phyloP scores from a whole-genome alignment of 257 asterid genomes.

The Sherardia arvensis region DNA sequence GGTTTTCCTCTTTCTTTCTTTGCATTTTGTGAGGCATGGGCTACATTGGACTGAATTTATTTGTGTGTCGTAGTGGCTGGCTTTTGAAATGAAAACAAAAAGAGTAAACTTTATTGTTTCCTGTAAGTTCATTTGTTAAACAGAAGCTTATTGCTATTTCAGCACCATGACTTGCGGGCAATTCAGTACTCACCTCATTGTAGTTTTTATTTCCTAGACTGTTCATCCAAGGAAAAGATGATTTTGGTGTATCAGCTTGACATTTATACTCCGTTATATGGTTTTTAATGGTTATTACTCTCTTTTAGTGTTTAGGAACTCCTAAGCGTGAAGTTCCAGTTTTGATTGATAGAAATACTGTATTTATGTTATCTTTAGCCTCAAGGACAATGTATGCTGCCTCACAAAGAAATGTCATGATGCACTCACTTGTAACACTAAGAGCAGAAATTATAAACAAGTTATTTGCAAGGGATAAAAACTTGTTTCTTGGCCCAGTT shows the following conservation, averaged over 20 bases:
- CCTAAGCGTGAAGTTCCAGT: neutral
- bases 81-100: neutral
- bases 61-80: neutral
- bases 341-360: neutral
- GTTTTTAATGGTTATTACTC: neutral
- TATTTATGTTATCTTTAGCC: neutral
- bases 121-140: neutral
- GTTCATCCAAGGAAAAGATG: neutral
- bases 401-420: neutral
- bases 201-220: neutral
- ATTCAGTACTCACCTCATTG: neutral
- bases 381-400: neutral
- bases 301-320: too few relatives aligned
- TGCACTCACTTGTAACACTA: neutral
- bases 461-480: too few relatives aligned
- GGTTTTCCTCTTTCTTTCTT: neutral
- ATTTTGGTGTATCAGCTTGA: neutral
- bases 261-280: neutral
- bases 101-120: neutral
- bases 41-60: neutral
- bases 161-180: neutral
- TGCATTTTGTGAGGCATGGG: neutral
- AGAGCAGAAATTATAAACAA: too few relatives aligned
- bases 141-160: neutral
- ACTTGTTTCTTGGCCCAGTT: neutral